phyloP scores from a whole-genome alignment of 2,329 filamentous ascomycete species.

The Pseudocercospora vitis region DNA sequence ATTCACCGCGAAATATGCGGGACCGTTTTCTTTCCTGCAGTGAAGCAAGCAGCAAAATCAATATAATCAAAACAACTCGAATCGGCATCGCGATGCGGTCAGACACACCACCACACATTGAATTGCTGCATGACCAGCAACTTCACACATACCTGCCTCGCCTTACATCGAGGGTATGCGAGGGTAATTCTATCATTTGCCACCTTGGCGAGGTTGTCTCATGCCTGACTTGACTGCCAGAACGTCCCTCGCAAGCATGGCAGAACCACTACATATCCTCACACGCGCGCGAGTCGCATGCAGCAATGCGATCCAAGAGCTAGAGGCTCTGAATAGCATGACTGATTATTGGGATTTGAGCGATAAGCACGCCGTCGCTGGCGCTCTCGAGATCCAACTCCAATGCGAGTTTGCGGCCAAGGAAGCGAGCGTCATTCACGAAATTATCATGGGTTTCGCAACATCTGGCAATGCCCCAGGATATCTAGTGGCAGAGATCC shows the following conservation, averaged over 20 bases:
- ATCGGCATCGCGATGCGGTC: no score
- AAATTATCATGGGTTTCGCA: constrained; percentile 11
- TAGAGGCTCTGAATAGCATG: constrained; percentile 13
- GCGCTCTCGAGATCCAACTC: constrained; percentile 15
- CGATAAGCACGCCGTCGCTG: not conserved
- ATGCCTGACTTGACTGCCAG: no score
- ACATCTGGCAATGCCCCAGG: not conserved
- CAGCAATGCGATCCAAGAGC: constrained; percentile 13
- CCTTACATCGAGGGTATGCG: no score
- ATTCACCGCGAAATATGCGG: not conserved
- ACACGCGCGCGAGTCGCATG: constrained; percentile 12
- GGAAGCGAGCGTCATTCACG: constrained; percentile 14
- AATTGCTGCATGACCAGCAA: no score
- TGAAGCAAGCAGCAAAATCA: not conserved
- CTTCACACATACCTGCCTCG: no score
- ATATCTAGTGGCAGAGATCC: constrained; percentile 11
- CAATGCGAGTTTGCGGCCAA: constrained; percentile 17
- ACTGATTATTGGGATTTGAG: constrained; percentile 15
- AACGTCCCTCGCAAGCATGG: not conserved
- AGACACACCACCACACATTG: no score
- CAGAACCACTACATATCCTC: constrained; percentile 9
- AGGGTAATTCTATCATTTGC: no score
- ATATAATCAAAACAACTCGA: not conserved
- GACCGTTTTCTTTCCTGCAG: not conserved
- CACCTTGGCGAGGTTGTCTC: no score